These are phyloP conservation scores for Cucurbita maxima DNA, from an alignment of 306 rosid species.

Conservation along the genomic window DNA sequence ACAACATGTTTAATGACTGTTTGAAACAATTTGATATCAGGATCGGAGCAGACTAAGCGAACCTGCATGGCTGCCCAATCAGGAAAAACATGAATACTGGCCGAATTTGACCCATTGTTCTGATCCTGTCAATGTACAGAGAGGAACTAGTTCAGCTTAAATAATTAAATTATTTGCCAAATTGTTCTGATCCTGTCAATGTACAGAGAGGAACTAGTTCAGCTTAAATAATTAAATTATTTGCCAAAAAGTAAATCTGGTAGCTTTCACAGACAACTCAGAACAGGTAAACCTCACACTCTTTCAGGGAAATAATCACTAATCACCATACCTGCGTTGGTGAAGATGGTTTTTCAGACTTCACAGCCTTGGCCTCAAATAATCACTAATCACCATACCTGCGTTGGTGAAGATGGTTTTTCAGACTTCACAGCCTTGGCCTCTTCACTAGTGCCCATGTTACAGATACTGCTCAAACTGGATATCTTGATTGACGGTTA, in stretches of 20 bases:
- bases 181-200: conserved; percentile 46
- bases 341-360: conserved; percentile 55
- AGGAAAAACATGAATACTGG: conserved; percentile 54
- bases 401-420: conserved; percentile 53
- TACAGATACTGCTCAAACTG: conserved; percentile 9
- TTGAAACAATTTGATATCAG: not conserved
- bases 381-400: conserved; percentile 37
- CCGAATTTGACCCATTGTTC: conserved; percentile 32
- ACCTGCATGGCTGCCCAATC: conserved; percentile 99
- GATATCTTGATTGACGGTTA: not conserved
- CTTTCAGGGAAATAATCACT: not conserved
- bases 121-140: conserved; percentile 39
- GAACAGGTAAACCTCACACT: not conserved
- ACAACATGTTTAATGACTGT: not conserved
- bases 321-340: conserved; percentile 44
- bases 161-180: no score
- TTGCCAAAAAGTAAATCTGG: not conserved
- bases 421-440: conserved; percentile 45
- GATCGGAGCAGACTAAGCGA: conserved; percentile 5
- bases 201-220: not conserved
- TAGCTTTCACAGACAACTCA: not conserved
- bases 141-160: not conserved
- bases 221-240: not conserved
- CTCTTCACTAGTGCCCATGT: conserved; percentile 74
- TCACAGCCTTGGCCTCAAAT: conserved; percentile 46